Evolutionary conservation across 768 basidiomycete genomes (phyloP).

Genomic region (Lactarius pseudohatsudake): DNA sequence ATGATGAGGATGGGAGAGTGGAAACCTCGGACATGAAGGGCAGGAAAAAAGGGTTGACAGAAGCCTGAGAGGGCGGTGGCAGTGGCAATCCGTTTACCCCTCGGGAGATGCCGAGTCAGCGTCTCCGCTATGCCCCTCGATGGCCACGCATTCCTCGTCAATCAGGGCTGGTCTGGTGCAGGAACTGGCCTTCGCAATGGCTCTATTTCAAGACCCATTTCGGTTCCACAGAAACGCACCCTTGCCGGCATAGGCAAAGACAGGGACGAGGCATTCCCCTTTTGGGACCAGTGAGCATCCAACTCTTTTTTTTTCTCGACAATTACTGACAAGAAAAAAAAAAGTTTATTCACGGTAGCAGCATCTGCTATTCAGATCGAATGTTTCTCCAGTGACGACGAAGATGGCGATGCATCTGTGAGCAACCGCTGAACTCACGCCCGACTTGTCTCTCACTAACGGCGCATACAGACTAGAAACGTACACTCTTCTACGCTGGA

Average conservation of each 20-base stretch:
- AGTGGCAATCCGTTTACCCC: neutral
- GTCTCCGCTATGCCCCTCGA: constrained; percentile 58
- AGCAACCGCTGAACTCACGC: neutral
- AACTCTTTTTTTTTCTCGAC: neutral
- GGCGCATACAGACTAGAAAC: constrained; percentile 26
- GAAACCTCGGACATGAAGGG: constrained; percentile 25
- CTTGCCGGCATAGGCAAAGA: constrained; percentile 89
- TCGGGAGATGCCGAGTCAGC: constrained; percentile 14
- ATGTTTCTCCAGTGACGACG: constrained; percentile 48
- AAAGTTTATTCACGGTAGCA: constrained; percentile 72
- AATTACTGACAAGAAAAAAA: neutral
- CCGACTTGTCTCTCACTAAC: neutral
- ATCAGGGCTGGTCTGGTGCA: constrained; percentile 87
- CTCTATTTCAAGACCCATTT: constrained; percentile 72
- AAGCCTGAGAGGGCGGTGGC: neutral
- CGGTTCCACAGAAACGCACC: constrained; percentile 80
- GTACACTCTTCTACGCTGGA: constrained; percentile 29
- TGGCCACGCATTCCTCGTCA: constrained; percentile 66
- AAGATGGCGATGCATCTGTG: constrained; percentile 34
- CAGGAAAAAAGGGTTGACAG: constrained; percentile 12
- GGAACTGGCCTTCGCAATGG: constrained; percentile 84
- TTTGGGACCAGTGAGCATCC: constrained; percentile 91
- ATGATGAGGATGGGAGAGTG: constrained; percentile 17
- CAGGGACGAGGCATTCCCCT: constrained; percentile 92
- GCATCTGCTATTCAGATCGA: constrained; percentile 80